Percentiles rank a stretch among this genome's conserved stretches.
Conservation (phyloP, 2,329 filamentous ascomycete species). For the Myriosclerotinia duriaeana region DNA sequence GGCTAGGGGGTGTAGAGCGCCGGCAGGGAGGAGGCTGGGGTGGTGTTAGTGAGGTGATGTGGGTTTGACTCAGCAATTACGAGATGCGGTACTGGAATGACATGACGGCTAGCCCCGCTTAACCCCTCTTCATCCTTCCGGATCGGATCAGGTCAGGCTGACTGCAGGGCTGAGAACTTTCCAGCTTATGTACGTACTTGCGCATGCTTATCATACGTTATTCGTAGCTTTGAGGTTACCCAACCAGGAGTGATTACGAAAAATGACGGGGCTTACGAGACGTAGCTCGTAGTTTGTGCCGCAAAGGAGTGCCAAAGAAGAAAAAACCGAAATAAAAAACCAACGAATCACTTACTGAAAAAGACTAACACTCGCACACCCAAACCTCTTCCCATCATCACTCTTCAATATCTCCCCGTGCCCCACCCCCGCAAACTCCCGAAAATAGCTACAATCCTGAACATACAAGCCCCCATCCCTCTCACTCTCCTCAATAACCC, state of each 20-base stretch:
- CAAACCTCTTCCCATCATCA: slow-evolving; percentile 30
- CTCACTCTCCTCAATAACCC: slow-evolving; percentile 21
- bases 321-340: neutral
- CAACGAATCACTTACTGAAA: slow-evolving; percentile 44
- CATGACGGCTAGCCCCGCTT: neutral
- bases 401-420: slow-evolving; percentile 17
- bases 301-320: neutral
- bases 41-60: neutral
- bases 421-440: slow-evolving; percentile 25
- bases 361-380: slow-evolving; percentile 46
- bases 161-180: slow-evolving; percentile 14
- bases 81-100: neutral
- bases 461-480: slow-evolving; percentile 27
- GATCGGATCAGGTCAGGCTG: neutral
- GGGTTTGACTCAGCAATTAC: neutral
- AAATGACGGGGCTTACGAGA: slow-evolving; percentile 1
- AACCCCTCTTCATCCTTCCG: neutral
- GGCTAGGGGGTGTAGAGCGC: slow-evolving; percentile 50
- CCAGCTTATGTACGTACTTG: slow-evolving; percentile 2
- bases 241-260: neutral
- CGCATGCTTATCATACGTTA: neutral
- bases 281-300: neutral
- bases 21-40: slow-evolving; percentile 35
- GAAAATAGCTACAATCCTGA: slow-evolving; percentile 38
- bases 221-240: neutral